Evolutionary conservation across 371 early-diverging fungal species (phyloP), one percentile per base, ranked within the genome.

Genomic region (Mortierella sp.): DNA sequence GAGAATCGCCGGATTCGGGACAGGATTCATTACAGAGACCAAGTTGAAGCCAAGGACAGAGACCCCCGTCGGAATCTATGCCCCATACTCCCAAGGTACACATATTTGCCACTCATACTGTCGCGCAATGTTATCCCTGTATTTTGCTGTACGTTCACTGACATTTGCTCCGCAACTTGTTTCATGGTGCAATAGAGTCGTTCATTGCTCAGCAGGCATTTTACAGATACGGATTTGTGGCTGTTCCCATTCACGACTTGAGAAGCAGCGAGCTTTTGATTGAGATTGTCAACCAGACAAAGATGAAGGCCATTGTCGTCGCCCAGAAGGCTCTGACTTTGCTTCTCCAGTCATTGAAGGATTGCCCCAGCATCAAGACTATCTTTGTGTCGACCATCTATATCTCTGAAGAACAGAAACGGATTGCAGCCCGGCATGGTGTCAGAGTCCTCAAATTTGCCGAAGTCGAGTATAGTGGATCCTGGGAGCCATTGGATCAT

Each of bases 61-160:
- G 50, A 76, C 83, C 14, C 87, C 90, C 71, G 89, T 91, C 9
- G 91, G 90, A 52, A 86, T 91, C 68, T 86, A 87, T 67, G 85
- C 89, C 19, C 70, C 75, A 14, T 85, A 87, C 68, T 90, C 89
- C 9, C 71, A 86, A 68, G 85, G 91, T 90, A 91, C 70, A 76
- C 63, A 19, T 13, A 19, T 8, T 10, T 2, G 37, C n/a, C 39
- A 41, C 16, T 64, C 6, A 11, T 37, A 39, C 37, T 26, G 13
- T 10, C 37, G 64, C 24, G 14, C 8, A 52, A 47, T 40, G n/a
- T 7, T 61, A 16, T 34, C 52, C 22, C 11, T 26, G 22, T 2
- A 11, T 8, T 22, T 9, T 0, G 2, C 19, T 4, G 26, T 34
- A 19, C 9, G 14, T 19, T 5, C 16, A 5, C 29, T 29, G 29